Conservation (phyloP, 331 rosid genomes). For the Rhamnella rubrinervis region DNA sequence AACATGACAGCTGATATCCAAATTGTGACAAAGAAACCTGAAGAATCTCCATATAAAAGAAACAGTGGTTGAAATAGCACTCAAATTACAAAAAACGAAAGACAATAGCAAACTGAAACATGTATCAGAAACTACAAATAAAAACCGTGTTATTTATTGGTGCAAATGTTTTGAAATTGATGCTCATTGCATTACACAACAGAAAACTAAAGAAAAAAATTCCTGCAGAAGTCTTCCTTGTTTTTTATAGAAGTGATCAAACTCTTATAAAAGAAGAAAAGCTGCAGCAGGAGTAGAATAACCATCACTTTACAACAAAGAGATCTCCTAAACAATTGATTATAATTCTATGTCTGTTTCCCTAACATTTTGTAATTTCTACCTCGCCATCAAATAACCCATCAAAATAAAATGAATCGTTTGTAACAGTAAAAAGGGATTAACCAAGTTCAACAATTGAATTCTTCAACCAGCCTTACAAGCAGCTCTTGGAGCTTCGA, state of each 20-base stretch:
- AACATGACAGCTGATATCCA: slow-evolving; percentile 87
- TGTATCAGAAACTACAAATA: slow-evolving; percentile 8
- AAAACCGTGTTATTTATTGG: not conserved
- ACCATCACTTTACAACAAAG: not conserved
- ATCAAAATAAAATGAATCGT: too few species aligned
- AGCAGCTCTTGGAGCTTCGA: too few species aligned
- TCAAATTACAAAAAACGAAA: slow-evolving; percentile 11
- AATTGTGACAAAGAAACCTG: slow-evolving; percentile 79
- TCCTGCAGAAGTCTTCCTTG: not conserved
- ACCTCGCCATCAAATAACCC: too few species aligned
- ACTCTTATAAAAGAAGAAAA: not conserved
- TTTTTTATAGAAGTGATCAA: not conserved
- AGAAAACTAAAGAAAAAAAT: not conserved
- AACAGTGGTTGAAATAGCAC: slow-evolving; percentile 18
- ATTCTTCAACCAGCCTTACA: too few species aligned
- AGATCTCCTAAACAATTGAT: not conserved
- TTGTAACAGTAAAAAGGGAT: too few species aligned
- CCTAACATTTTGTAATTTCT: not conserved
- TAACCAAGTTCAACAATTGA: too few species aligned
- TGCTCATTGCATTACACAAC: not conserved
- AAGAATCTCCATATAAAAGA: slow-evolving; percentile 25
- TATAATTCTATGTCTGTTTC: not conserved
- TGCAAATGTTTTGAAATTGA: not conserved
- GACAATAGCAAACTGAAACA: slow-evolving; percentile 18
- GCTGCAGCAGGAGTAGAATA: not conserved